Evolutionary conservation across 2,329 filamentous ascomycete genomes (phyloP), one percentile per base, ranked within the genome.

Genomic region (Rutstroemia sp.): DNA sequence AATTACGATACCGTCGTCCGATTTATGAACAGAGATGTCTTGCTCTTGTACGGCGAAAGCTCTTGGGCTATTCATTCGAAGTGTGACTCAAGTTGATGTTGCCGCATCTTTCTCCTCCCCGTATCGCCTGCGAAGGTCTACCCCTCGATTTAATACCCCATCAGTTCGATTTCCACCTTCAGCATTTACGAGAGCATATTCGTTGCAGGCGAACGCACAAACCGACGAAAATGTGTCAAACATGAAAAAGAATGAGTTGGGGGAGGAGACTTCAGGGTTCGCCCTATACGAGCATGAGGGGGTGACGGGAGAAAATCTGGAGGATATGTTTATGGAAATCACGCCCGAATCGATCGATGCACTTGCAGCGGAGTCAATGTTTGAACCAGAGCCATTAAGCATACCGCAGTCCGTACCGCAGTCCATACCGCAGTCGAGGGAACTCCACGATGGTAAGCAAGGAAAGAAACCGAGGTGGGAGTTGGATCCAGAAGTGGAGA

Each of bases 271-370:
- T 4, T 36, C 38, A 21, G 34, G 14, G 19, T 21, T 21, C 16
- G 19, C 42, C 17, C 30, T 14, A n/a, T 23, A 34, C n/a, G 45
- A 27, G 14, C 21, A n/a, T 34, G 40, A 47, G 17, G 42, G 52
- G 45, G 47, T n/a, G n/a, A 27, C 10, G 17, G 16, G n/a, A 27
- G 47, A 64, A 4, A 21, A 46, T 46, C 12, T 44, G 25, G 47
- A 50, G 19, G 25, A 51, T 16, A 4, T 51, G 5, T 61, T 73
- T 48, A 63, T 70, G 30, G 71, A 73, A 17, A 63, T 69, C 9
- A 71, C 68, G 14, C 65, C 63, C 9, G 71, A 73, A 40, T 64
- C 69, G 5, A 69, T 74, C 58, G 69, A 73, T 60, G 60, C 61
- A 2, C 59, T 70, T 46, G 57, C 61, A 16, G 62, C 63, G 38